Evolutionary conservation across 805 yeast genomes (phyloP).

Genomic region (Metschnikowia drakensbergensis): DNA sequence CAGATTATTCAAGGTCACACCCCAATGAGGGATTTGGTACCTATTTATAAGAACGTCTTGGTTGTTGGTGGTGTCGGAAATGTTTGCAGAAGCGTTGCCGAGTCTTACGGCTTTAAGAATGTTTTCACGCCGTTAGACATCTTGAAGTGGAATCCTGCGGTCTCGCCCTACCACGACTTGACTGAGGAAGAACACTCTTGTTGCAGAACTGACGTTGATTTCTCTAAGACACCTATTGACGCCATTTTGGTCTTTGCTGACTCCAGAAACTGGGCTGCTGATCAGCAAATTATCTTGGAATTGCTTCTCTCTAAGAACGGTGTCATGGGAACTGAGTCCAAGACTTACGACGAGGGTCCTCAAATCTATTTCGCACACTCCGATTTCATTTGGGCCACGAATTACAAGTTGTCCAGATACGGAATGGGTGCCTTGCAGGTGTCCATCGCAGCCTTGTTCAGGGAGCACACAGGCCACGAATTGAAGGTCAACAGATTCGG

Average conservation of each 20-base stretch:
- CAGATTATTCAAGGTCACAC: constrained; percentile 93
- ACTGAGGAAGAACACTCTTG: constrained; percentile 65
- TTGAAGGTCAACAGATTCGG: constrained; percentile 81
- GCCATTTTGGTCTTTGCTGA: constrained; percentile 89
- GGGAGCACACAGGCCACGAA: constrained; percentile 80
- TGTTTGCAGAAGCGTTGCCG: constrained; percentile 77
- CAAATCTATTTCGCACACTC: constrained; percentile 85
- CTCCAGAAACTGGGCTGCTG: constrained; percentile 90
- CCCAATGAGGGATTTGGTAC: constrained; percentile 81
- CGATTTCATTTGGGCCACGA: constrained; percentile 91
- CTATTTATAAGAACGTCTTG: constrained; percentile 63
- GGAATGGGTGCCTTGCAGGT: constrained; percentile 96
- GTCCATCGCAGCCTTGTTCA: constrained; percentile 77
- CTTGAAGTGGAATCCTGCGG: constrained; percentile 82
- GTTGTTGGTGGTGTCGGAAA: constrained; percentile 91
- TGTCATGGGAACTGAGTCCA: constrained; percentile 75
- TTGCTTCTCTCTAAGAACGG: constrained; percentile 73
- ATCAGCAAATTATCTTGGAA: constrained; percentile 84
- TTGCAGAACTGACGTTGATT: constrained; percentile 53
- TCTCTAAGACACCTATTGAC: constrained; percentile 63
- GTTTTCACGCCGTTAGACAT: constrained; percentile 81
- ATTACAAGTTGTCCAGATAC: constrained; percentile 74
- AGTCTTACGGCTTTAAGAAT: constrained; percentile 76
- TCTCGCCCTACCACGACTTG: constrained; percentile 75
- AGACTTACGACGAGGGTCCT: constrained; percentile 73